Evolutionary conservation across 768 basidiomycete genomes (phyloP).

Genomic region (Kwoniella sp.): DNA sequence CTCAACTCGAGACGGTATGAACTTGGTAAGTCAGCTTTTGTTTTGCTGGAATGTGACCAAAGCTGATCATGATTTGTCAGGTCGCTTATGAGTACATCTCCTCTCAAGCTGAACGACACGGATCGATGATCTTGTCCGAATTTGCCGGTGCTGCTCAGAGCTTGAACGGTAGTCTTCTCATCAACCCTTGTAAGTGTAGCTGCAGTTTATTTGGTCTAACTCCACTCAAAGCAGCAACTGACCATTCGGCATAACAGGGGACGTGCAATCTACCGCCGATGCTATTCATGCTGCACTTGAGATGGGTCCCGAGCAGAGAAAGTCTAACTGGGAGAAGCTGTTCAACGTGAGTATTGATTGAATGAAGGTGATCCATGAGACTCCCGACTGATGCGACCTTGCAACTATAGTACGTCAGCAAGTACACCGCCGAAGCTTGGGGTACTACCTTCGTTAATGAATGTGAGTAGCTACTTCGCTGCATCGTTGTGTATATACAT

Average conservation of each 20-base stretch:
- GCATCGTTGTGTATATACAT: too few relatives aligned
- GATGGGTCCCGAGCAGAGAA: constrained; percentile 77
- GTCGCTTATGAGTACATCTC: constrained; percentile 99
- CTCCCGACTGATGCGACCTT: not conserved
- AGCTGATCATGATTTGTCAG: constrained; percentile 57
- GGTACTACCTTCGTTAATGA: constrained; percentile 54
- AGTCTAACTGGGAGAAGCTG: constrained; percentile 90
- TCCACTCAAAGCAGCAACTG: constrained; percentile 10
- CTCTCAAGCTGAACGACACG: constrained; percentile 87
- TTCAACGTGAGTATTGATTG: constrained; percentile 65
- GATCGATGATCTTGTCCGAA: constrained; percentile 96
- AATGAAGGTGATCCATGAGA: not conserved
- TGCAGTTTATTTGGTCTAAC: not conserved
- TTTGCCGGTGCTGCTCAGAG: constrained; percentile 97
- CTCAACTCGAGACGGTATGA: constrained; percentile 97
- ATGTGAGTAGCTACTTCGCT: constrained; percentile 32
- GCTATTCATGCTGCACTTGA: constrained; percentile 95
- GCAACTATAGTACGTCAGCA: constrained; percentile 49
- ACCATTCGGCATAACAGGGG: constrained; percentile 61
- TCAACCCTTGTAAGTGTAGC: constrained; percentile 70
- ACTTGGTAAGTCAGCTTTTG: constrained; percentile 67
- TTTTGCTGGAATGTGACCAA: constrained; percentile 13
- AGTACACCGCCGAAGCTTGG: constrained; percentile 56
- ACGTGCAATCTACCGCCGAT: constrained; percentile 95
- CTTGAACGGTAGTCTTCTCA: constrained; percentile 91